These are phyloP conservation scores for Yarrowia sp. DNA, from an alignment of 805 yeast genomes.

Conservation along the genomic window DNA sequence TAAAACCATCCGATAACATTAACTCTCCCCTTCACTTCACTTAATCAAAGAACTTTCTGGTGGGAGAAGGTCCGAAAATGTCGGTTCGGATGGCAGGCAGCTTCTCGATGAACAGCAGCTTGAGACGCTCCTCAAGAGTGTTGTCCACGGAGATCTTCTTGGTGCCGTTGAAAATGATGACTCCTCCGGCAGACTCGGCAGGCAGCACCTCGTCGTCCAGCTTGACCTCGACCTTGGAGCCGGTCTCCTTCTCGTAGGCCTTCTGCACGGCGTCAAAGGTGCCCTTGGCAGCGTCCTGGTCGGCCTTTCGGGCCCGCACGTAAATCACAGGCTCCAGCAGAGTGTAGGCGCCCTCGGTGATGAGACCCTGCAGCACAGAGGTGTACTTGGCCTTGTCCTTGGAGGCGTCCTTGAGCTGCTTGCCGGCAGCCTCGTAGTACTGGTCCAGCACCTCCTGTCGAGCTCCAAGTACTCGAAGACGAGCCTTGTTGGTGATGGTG, in stretches of 20 bases:
- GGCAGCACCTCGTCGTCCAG: slow-evolving; percentile 68
- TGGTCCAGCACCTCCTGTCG: slow-evolving; percentile 80
- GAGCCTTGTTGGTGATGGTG: slow-evolving; percentile 92
- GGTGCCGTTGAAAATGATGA: slow-evolving; percentile 66
- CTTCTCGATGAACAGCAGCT: slow-evolving; percentile 79
- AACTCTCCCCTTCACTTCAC: not conserved
- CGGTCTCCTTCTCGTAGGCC: slow-evolving; percentile 68
- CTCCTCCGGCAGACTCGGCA: slow-evolving; percentile 83
- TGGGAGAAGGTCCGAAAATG: slow-evolving; percentile 70
- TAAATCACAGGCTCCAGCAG: slow-evolving; percentile 74
- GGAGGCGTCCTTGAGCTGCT: slow-evolving; percentile 64
- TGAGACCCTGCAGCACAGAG: slow-evolving; percentile 73
- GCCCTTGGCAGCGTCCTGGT: slow-evolving; percentile 62
- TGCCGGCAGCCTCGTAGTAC: slow-evolving; percentile 73
- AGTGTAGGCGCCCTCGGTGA: slow-evolving; percentile 71
- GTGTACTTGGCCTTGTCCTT: slow-evolving; percentile 66
- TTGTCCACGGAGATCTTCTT: slow-evolving; percentile 91
- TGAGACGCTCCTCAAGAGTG: slow-evolving; percentile 93
- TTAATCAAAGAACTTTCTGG: slow-evolving; percentile 91
- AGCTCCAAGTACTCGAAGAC: slow-evolving; percentile 86
- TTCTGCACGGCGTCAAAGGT: slow-evolving; percentile 68
- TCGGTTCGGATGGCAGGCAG: slow-evolving; percentile 93
- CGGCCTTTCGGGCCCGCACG: slow-evolving; percentile 72
- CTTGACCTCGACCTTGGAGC: slow-evolving; percentile 60
- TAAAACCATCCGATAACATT: not conserved